These are phyloP conservation scores for Coemansia aciculifera DNA, from an alignment of 192 early-diverging fungal genomes.

Conservation along the genomic window DNA sequence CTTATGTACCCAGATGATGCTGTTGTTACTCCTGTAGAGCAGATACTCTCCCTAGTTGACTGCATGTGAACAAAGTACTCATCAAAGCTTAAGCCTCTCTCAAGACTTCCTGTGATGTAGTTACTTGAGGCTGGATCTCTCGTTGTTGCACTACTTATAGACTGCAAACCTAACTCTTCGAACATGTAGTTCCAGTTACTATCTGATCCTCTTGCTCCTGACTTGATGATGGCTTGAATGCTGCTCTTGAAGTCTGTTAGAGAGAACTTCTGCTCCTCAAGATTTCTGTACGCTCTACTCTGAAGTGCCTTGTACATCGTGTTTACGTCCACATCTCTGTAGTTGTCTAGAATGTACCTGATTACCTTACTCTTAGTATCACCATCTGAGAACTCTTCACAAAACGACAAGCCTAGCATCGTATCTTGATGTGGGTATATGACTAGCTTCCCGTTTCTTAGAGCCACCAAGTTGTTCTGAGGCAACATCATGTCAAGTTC, in stretches of 20 bases:
- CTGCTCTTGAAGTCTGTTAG: conserved; percentile 2
- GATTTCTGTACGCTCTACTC: conserved; percentile 6
- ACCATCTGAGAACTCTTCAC: neutral
- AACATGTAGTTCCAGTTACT: conserved; percentile 22
- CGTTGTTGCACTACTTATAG: neutral
- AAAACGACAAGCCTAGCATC: neutral
- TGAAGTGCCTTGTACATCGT: neutral
- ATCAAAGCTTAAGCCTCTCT: conserved; percentile 9
- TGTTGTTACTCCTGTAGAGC: conserved; percentile 13
- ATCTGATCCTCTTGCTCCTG: conserved; percentile 13
- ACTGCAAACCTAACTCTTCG: neutral
- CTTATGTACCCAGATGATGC: conserved; percentile 11
- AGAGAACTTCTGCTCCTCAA: conserved; percentile 5
- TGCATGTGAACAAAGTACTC: conserved; percentile 16
- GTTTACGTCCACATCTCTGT: neutral
- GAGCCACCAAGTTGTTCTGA: neutral
- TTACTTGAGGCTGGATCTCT: neutral
- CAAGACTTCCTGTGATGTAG: conserved; percentile 1
- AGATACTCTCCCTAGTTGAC: conserved; percentile 18
- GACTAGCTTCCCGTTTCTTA: neutral
- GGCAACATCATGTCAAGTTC: conserved; percentile 13
- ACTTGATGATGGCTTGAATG: conserved; percentile 7
- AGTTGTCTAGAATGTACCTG: neutral
- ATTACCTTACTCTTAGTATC: neutral
- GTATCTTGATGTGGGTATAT: conserved; percentile 16